These are phyloP conservation scores for Lentinula guzmanii DNA, from an alignment of 768 basidiomycete species.

Conservation along the genomic window DNA sequence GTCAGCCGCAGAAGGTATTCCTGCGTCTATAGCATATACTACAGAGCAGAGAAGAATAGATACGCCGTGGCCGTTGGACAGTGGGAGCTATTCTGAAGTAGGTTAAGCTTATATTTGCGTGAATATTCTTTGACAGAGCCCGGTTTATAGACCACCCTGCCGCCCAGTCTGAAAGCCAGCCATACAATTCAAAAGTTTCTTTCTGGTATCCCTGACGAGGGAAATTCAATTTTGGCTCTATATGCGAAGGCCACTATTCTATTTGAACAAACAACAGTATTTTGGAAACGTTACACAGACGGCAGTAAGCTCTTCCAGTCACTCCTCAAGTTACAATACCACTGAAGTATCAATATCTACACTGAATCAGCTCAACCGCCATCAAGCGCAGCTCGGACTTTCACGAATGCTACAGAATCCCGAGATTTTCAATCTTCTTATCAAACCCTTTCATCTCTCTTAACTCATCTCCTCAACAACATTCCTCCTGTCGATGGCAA, in stretches of 20 bases:
- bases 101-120: not conserved
- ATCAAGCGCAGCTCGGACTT: not conserved
- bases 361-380: too few relatives aligned
- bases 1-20: constrained; percentile 24
- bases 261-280: constrained; percentile 1
- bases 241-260: not conserved
- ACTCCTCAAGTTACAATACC: not conserved
- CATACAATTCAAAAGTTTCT: constrained; percentile 3
- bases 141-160: not conserved
- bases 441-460: not conserved
- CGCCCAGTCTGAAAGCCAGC: not conserved
- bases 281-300: not conserved
- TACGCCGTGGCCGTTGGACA: constrained; percentile 8
- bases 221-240: not conserved
- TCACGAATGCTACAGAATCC: not conserved
- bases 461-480: not conserved
- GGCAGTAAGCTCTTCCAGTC: not conserved
- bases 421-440: not conserved
- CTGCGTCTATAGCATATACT: constrained; percentile 25
- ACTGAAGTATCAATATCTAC: not conserved
- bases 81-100: not conserved
- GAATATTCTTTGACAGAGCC: too few relatives aligned
- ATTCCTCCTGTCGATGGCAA: not conserved
- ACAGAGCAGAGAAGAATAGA: not conserved
- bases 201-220: not conserved